Evolutionary conservation across 352 stramenopile genomes (phyloP), one percentile per base, ranked within the genome.

Genomic region (Blastocystis sp.): DNA sequence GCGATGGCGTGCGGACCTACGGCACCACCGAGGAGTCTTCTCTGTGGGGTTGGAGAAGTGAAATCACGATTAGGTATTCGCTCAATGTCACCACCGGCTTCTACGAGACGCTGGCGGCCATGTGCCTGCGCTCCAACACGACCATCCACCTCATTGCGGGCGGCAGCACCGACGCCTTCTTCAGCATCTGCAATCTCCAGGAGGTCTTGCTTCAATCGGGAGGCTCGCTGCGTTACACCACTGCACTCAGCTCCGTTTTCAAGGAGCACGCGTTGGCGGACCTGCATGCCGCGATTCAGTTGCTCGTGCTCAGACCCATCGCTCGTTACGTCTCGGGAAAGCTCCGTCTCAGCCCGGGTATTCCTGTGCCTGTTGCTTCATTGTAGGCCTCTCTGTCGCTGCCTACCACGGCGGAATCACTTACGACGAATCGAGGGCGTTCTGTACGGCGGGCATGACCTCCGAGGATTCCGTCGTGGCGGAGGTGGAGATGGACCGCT

Each of bases 401-500:
- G 48, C 71, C 17, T 81, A 81, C 43, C 52, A 81, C 43, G 71
- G 71, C 9, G 71, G 71, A 34, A 21, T 45, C 0, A 38, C 48
- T 0, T 66, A n/a, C 28, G 71, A 81, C 0, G 24, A 81, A 1
- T 57, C 21, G 21, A 64, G 28, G 10, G 66, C 71, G 21, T 81
- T 81, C 60, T 42, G 21, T 3, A n/a, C 11, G 24, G 42, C 40
- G 21, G 43, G 71, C 19, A 81, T 81, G 71, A 64, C 9, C 21
- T 19, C 48, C 11, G 14, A 64, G 38, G 3, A n/a, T 10, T 45
- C 52, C 11, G 43, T 81, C 43, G 71, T 81, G 10, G 71, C 48
- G 3, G 71, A 81, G 54, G n/a, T 81, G 14, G 71, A 60, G 4
- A 81, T 81, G 43, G 71, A 81, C 19, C 43, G 71, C 7, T 81